Base-by-base conservation (phyloP, 495 filamentous ascomycete genomes). In the Penicillium salamii region DNA sequence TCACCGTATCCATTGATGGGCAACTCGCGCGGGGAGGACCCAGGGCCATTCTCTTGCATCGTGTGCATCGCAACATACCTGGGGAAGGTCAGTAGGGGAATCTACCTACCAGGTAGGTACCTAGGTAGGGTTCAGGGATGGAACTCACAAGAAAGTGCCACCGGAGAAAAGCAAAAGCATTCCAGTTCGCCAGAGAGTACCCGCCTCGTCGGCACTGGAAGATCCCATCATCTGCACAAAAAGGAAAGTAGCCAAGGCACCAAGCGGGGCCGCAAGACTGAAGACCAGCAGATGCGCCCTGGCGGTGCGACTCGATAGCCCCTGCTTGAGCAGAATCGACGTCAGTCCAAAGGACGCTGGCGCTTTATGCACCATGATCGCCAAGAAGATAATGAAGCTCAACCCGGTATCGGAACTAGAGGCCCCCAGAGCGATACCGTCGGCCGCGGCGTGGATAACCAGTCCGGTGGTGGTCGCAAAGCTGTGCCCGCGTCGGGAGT, bases 1-100 rank as follows among this genome's bases (percentile, higher is more conserved):
- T 91, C 86, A 11, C 78, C 63, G 59, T 86, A 91, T 19, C 88
- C 88, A 61, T 89, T 91, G 20, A 65, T 61, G 48, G 76, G 74
- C 7, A 63, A 33, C 37, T 81, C 78, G 11, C 83, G 79, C 47
- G 61, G 79, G 55, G 46, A 61, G 32, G 40, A 73, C 54, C 42
- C 70, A 48, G 53, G 68, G 49, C 82, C 81, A 36, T 86, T 84
- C 58, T 95, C 90, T 62, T 92, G 89, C 90, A 97, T 96, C 3
- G 91, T 90, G 62, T 98, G 93, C 92, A 97, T 95, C 2, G 93
- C 95, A 21, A 98, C 93, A 61, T 98, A 97, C 62, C 91, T 96
- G 46, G 9, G 23, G 17, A 8, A 14, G 33, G 3, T 32, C 9
- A 42, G 69, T 50, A 65, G 52, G 40, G 40, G 32, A 37, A 36